Percentiles rank a stretch among this genome's conserved stretches.
phyloP scores from a whole-genome alignment of 768 basidiomycete species.

The Cystobasidium onofrii region DNA sequence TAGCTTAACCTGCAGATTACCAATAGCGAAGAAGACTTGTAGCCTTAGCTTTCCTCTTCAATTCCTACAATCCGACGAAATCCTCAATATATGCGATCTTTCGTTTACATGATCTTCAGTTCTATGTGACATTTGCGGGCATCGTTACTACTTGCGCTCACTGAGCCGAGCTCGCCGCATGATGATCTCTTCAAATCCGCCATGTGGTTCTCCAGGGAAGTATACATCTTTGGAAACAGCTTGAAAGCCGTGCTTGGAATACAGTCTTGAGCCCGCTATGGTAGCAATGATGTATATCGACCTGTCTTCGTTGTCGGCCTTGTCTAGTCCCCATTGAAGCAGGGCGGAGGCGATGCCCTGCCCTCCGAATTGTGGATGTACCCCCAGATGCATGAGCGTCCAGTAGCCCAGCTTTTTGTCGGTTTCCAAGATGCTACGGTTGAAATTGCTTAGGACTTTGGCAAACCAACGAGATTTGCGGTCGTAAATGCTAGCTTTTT shows the following conservation, averaged over 20 bases:
- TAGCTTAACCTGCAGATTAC: no score
- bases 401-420: background rate
- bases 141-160: background rate
- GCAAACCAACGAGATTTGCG: background rate
- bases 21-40: no score
- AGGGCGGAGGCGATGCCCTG: background rate
- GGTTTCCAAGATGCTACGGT: background rate
- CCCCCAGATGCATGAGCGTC: background rate
- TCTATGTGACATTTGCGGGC: no score
- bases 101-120: no score
- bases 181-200: background rate
- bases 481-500: background rate
- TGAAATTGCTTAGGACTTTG: background rate
- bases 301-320: background rate
- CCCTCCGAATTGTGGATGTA: background rate
- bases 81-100: no score
- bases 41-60: no score
- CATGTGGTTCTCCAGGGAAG: background rate
- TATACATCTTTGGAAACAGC: background rate
- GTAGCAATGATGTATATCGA: background rate
- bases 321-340: background rate
- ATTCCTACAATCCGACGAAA: no score
- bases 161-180: background rate
- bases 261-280: background rate
- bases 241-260: background rate